Base-by-base conservation (phyloP, 169 alveolate genomes). In the Cryptosporidium baileyi region DNA sequence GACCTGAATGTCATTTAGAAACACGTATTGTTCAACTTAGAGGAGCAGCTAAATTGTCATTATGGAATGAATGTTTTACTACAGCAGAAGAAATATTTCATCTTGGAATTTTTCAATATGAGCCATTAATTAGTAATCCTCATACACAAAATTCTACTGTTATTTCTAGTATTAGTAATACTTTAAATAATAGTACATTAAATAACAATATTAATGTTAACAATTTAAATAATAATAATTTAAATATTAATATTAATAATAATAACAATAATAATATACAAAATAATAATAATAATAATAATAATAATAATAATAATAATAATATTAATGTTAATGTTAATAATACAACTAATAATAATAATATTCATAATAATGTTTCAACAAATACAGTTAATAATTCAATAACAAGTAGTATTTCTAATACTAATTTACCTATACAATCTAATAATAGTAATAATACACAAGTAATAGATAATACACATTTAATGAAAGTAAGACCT, bases 51-150 rank as follows among this genome's bases (percentile, higher is more conserved):
- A 97, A 96, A 63, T 89, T 97, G 85, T 92, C 91, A 49, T 90
- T 96, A 82, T 97, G 99, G 99, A 93, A 94, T 63, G 99, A 97
- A 82, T 96, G 98, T 34, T 94, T 95, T 81, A 94, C 93, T 82
- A 96, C 98, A 5, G 97, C 97, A 24, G 99, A 96, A 90, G 98
- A 97, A 88, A 95, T 96, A 24, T 93, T 92, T 61, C 91, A 90
- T 54, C 79, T 92, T 40, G 94, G 94, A n/a, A 54, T 74, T 11
- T 74, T 74, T 17, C 85, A 74, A 59, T 57, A 36, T 36, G 85
- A 74, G 49, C 85, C 85, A 9, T 34, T 74, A 4, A 54, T 74
- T 32, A 67, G 85, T 13, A 74, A 59, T 17, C 22, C 65, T 7
- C 43, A 51, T 22, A 9, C 85, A 36, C 65, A 38, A 7, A 57